phyloP scores from a whole-genome alignment of 1,284 basidiomycete genomes.

The Mycena sp. region DNA sequence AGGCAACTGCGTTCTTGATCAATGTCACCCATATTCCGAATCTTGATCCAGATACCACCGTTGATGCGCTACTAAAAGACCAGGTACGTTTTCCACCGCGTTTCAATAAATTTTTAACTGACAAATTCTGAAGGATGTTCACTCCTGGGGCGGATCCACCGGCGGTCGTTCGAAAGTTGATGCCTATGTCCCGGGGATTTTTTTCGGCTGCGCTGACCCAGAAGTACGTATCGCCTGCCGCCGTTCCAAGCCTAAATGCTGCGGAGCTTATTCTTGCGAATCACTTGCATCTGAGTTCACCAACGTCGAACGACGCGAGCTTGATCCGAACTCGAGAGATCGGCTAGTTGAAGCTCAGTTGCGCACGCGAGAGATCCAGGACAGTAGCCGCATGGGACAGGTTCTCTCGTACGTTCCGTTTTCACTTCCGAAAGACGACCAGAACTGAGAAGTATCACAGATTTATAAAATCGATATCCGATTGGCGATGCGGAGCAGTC shows the following conservation, averaged over 20 bases:
- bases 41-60: conserved; percentile 8
- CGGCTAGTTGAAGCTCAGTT: conserved; percentile 9
- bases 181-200: conserved; percentile 10
- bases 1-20: conserved; percentile 9
- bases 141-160: conserved; percentile 13
- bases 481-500: conserved; percentile 7
- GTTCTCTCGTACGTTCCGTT: conserved; percentile 4
- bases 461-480: conserved; percentile 12
- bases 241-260: conserved; percentile 9
- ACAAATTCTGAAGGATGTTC: conserved; percentile 1
- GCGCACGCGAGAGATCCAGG: conserved; percentile 17
- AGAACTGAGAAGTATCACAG: conserved; percentile 1
- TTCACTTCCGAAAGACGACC: neutral
- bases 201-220: conserved; percentile 9
- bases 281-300: conserved; percentile 12
- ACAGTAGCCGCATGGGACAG: conserved; percentile 8
- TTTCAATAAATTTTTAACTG: neutral
- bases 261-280: neutral
- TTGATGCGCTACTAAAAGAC: conserved; percentile 8
- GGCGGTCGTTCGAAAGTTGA: conserved; percentile 7
- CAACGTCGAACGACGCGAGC: conserved; percentile 1
- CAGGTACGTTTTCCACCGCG: neutral
- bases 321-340: conserved; percentile 18
- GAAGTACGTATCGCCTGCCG: conserved; percentile 7
- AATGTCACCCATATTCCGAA: conserved; percentile 4